Evolutionary conservation across 192 early-diverging fungal species (phyloP), one percentile per base, ranked within the genome.

Genomic region (Rhizophagus clarus): DNA sequence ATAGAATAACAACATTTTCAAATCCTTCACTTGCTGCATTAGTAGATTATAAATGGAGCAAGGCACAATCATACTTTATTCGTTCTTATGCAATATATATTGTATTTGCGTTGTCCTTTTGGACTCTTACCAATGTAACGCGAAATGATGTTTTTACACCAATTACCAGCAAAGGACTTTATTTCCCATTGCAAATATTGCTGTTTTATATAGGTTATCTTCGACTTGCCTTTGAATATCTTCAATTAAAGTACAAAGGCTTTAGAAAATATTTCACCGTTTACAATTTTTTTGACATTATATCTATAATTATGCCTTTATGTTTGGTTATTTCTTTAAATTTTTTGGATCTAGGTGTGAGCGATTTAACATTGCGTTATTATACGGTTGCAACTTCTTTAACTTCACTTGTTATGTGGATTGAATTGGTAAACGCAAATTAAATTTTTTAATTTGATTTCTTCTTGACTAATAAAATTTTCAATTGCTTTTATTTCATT

Each of bases 141-240:
- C 17, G 24, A 9, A 40, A 12, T 45, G 42, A 12, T 12, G 42
- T 12, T 12, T 6, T 62, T 62, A 22, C 1, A 20, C 22, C 2
- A 0, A 12, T 42, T 47, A 29, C 9, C 10, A 0, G n/a, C n/a
- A 45, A 12, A 3, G 42, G 8, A n/a, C 2, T 45, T 12, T 24
- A 22, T 71, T 45, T 45, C 3, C 3, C 42, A 17, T n/a, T 26
- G 1, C 24, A 20, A 3, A n/a, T 45, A 45, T 1, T 71, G 11
- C 47, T 71, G n/a, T 71, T 22, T 45, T 71, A 71, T 71, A n/a
- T 71, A n/a, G 69, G 69, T 26, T 71, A 71, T 71, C 42, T 42
- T 71, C 14, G 37, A 45, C 10, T 71, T 11, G 6, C 40, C 12
- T 8, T 15, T 11, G 69, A 71, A 10, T 42, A 42, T 22, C 17